Evolutionary conservation across 2,329 filamentous ascomycete species (phyloP), one percentile per base, ranked within the genome.

Genomic region (Penicillium sp.): DNA sequence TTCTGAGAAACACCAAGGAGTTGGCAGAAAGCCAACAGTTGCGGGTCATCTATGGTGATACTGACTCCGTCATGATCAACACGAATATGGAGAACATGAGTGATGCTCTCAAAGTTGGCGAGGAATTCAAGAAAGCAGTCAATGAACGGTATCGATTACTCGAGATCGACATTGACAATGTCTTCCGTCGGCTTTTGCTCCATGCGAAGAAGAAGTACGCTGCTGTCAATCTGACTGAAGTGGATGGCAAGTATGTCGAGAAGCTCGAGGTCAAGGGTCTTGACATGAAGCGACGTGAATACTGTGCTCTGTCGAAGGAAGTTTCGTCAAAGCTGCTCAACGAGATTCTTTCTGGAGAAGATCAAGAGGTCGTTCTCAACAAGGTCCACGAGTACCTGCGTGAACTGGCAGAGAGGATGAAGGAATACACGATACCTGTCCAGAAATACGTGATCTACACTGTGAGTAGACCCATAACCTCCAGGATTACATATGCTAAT

Each of bases 121-220:
- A 91, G 42, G 91, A 97, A 59, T 97, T 99, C 81, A 97, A 97
- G 77, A 88, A 86, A 65, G 85, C 90, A 22, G 94, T 99, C 75
- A 99, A 99, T 69, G 90, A 96, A 64, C 87, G 88, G 58, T 99
- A 99, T 74, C 89, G 83, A 67, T 83, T 97, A 48, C 82, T 99
- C 13, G 95, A 99, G 72, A 99, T 99, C 60, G 94, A 99, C 68
- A 96, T 99, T 62, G 94, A 99, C 75, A 97, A 97, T 67, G 84
- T 97, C 57, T 99, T 99, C 81, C 86, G 93, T 43, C 88, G 94
- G 31, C 89, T 99, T 52, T 78, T 99, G 38, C 81, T 99, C 13
- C 94, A 97, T 69, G 93, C 94, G 29, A 99, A 99, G 83, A 99
- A 99, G 81, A 99, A 99, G 80, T 99, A 99, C 73, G 94, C 94